Evolutionary conservation across 73 alveolate genomes (phyloP).

Genomic region (Paramecium sexaurelia): DNA sequence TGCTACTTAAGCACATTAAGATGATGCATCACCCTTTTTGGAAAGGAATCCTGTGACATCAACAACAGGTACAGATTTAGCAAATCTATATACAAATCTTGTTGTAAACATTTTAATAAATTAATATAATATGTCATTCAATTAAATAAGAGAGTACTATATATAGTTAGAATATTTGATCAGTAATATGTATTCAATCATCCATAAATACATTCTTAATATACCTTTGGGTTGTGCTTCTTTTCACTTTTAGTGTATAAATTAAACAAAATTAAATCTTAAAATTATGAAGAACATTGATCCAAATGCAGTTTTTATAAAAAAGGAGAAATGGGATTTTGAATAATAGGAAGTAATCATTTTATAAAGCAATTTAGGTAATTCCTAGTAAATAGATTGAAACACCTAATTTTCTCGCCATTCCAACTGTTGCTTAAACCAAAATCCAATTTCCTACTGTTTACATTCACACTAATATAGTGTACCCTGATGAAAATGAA

Average conservation of each 20-base stretch:
- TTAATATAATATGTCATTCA: constrained; percentile 39
- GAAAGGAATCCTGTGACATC: constrained; percentile 58
- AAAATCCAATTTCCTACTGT: neutral
- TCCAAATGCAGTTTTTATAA: constrained; percentile 10
- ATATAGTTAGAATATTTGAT: neutral
- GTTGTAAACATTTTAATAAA: constrained; percentile 16
- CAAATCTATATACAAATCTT: constrained; percentile 39
- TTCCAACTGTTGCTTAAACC: neutral
- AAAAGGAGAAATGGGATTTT: neutral
- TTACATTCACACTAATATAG: constrained; percentile 40
- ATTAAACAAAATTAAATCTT: neutral
- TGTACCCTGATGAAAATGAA: constrained; percentile 54
- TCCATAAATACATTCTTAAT: too few relatives aligned
- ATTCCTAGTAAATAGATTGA: neutral
- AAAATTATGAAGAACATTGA: constrained; percentile 4
- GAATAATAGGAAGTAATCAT: neutral
- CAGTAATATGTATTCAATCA: neutral
- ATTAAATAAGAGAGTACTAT: neutral
- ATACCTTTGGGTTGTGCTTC: neutral
- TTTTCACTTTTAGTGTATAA: neutral
- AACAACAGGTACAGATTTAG: constrained; percentile 62
- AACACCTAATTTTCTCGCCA: neutral
- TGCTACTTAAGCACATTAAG: constrained; percentile 85
- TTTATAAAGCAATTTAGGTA: neutral
- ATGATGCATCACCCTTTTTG: constrained; percentile 52